Base-by-base conservation (phyloP, 129 eudicot genomes). In the Centrapalus pauciflorus region DNA sequence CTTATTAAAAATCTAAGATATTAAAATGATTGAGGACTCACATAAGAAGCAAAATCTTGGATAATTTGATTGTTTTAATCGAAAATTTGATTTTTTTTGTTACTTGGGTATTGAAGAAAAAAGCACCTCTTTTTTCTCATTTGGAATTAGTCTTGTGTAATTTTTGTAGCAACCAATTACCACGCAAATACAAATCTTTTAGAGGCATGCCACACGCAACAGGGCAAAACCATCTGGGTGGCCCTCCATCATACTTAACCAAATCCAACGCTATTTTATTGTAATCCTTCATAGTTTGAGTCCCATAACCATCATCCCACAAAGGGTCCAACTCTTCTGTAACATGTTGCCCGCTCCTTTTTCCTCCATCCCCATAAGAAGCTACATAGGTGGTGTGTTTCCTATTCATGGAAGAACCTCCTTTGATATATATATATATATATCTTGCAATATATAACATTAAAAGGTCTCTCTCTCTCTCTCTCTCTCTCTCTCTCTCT, bases 261-360 rank as follows among this genome's bases (percentile, higher is more conserved):
- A 94, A 43, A 14, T 83, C 90, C 25, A 61, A 46, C 4, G 90
- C 78, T 37, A 65, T 61, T 59, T 89, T 86, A 73, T 77, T 78
- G 75, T 82, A 86, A 73, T 94, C 97, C 77, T 83, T 82, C 75
- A 89, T 83, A 55, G 73, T 86, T 45, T 67, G 78, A 61, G 76
- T 67, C 59, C 97, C 99, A 77, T 75, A 94, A 61, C 97, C 97
- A 76, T 94, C 99, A 76, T 94, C 97, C 96, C 96, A 94, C 57
- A 86, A 76, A 50, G 87, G 77, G 60, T 89, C 78, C 82, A 94
- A 79, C 77, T 72, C 70, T 37, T 76, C 64, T 26, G 24, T 19
- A 25, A 20, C 70, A 68, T 13, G 38, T 17, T 27, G 70, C 32
- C 45, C 48, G n/a, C 56, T 65, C 21, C 48, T 27, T 51, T 67